Evolutionary conservation across 345 rosid genomes (phyloP).

Genomic region (Hevea brasiliensis): DNA sequence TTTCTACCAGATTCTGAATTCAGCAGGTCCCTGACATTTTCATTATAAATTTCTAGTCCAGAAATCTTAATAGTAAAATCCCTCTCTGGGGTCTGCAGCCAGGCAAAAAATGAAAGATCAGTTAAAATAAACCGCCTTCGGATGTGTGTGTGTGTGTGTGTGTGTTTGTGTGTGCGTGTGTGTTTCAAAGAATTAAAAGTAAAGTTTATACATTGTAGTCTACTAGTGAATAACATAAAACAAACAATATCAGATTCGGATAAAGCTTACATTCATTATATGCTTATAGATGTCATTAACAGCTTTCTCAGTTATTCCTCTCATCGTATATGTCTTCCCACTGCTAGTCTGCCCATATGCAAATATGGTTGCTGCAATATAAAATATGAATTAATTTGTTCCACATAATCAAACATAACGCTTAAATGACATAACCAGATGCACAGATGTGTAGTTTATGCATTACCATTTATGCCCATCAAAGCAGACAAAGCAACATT

Average conservation of each 20-base stretch:
- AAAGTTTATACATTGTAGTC: not conserved
- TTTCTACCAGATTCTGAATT: slow-evolving; percentile 89
- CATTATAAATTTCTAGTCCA: slow-evolving; percentile 95
- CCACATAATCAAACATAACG: slow-evolving; percentile 2
- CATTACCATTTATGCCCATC: slow-evolving; percentile 90
- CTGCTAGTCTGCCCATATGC: slow-evolving; percentile 99
- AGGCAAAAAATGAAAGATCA: slow-evolving; percentile 20
- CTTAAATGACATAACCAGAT: slow-evolving; percentile 1
- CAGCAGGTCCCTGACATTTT: slow-evolving; percentile 85
- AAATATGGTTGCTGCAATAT: slow-evolving; percentile 83
- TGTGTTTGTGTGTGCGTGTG: too few relatives aligned
- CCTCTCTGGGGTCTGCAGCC: slow-evolving; percentile 87
- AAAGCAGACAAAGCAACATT: slow-evolving; percentile 93
- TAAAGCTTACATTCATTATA: slow-evolving; percentile 63
- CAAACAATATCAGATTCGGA: not conserved
- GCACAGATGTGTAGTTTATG: not conserved
- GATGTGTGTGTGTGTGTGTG: too few relatives aligned
- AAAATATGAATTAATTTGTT: not conserved
- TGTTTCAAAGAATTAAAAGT: too few relatives aligned
- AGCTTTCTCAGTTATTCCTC: slow-evolving; percentile 99
- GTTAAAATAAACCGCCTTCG: not conserved
- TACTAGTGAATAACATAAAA: not conserved
- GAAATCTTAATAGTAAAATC: slow-evolving; percentile 92
- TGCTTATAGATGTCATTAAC: slow-evolving; percentile 89
- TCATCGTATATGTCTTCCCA: slow-evolving; percentile 96